Conservation (phyloP, 2,329 filamentous ascomycete species). For the Hypomyces rosellus region DNA sequence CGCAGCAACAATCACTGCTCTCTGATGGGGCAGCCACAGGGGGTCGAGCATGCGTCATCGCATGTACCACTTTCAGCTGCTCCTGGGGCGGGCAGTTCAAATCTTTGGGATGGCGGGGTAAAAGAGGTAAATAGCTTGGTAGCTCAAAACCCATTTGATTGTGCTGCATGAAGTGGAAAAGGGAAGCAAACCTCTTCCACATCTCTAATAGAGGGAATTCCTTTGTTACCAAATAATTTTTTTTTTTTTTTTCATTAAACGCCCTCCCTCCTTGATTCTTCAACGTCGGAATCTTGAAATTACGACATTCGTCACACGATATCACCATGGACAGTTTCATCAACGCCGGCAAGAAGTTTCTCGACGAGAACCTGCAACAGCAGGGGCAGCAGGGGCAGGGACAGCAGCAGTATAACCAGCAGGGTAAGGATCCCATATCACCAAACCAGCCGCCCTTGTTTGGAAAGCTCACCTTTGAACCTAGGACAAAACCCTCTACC, state of each 20-base stretch:
- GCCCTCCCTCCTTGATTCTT: too few species aligned
- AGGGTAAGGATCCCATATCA: slow-evolving; percentile 8
- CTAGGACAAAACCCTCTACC: slow-evolving; percentile 6
- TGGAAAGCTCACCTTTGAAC: neutral
- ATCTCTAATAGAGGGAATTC: neutral
- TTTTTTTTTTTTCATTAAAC: neutral
- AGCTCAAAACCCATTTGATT: neutral
- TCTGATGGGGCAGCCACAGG: neutral
- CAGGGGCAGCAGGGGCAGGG: slow-evolving; percentile 7
- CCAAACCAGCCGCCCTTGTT: neutral
- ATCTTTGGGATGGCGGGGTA: neutral
- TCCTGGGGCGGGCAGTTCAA: neutral
- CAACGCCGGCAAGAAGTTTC: slow-evolving; percentile 32
- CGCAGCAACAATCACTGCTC: neutral
- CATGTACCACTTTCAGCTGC: neutral
- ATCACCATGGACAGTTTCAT: slow-evolving; percentile 33
- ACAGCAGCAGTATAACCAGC: slow-evolving; percentile 19
- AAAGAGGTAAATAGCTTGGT: too few species aligned
- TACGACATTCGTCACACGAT: neutral
- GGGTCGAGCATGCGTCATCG: neutral
- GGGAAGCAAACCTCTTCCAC: too few species aligned
- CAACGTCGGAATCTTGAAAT: neutral
- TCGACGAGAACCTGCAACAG: slow-evolving; percentile 19
- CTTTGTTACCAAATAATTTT: neutral
- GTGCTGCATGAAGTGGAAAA: too few species aligned